Base-by-base conservation (phyloP, 176 grass and related monocot genomes). In the Oryza officinalis region DNA sequence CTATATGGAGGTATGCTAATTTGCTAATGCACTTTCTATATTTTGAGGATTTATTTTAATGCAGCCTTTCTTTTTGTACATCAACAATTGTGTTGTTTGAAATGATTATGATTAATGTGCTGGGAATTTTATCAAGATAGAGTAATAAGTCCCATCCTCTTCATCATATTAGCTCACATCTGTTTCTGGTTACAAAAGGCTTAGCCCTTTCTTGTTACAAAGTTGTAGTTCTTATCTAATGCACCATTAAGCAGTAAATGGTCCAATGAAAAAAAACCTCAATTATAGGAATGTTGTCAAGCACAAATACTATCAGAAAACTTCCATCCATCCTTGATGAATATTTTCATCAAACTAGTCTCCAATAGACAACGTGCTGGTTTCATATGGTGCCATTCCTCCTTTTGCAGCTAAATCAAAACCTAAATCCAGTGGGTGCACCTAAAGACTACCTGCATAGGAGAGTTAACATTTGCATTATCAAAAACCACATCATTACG, bases 1-100 rank as follows among this genome's bases (percentile, higher is more conserved):
- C 73, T 98, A 98, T 87, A 95, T 90, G 89, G 96, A 98, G 96
- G 96, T 98, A 86, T 75, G 71, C 22, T 22, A 57, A 57, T n/a
- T 22, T 22, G 52, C 20, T 8, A 81, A 76, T 68, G 43, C 20
- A 86, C 45, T 35, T 59, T 72, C 35, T 81, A 1, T 50, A 31
- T 57, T 61, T 20, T 69, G 64, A 2, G 4, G 54, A 66, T 83
- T 81, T 65, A 10, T 35, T 67, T 37, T 49, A 23, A 5, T 63
- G 25, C 25, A n/a, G 18, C 23, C 60, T 75, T 22, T 28, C 40
- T 14, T 15, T 13, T 67, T 74, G 32, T 83, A 13, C 41, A 11
- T 63, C 3, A 32, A 72, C 12, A 65, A 25, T 9, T 23, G 4
- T 66, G 71, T 46, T 75, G 22, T 50, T 14, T 60, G 65, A 70